phyloP scores from a whole-genome alignment of 2,329 filamentous ascomycete genomes.

The Cadophora sp. region DNA sequence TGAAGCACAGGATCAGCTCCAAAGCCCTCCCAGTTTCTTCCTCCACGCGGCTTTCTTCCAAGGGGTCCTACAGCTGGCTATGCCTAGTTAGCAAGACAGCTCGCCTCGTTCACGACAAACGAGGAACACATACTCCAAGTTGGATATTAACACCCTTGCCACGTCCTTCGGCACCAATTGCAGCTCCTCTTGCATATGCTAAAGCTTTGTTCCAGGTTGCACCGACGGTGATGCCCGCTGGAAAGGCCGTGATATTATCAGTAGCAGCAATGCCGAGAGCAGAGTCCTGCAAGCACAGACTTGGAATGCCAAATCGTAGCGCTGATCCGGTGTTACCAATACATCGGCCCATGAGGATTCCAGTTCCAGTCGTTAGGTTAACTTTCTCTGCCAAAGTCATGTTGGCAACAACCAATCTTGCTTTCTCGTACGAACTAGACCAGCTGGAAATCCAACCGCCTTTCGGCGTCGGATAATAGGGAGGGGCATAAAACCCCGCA shows the following conservation, averaged over 20 bases:
- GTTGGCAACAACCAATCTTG: constrained; percentile 69
- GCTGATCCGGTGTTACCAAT: constrained; percentile 80
- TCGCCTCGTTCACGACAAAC: not conserved
- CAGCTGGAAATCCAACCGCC: constrained; percentile 67
- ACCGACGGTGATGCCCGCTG: constrained; percentile 77
- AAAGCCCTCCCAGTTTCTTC: constrained; percentile 79
- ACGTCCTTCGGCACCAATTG: constrained; percentile 73
- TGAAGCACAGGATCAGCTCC: constrained; percentile 72
- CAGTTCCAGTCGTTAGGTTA: constrained; percentile 76
- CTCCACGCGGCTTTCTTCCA: constrained; percentile 74
- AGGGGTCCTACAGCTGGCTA: constrained; percentile 66
- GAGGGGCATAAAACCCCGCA: constrained; percentile 39
- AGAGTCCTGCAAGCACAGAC: constrained; percentile 75
- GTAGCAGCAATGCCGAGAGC: constrained; percentile 75
- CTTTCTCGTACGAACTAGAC: constrained; percentile 74
- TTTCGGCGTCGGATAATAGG: constrained; percentile 44
- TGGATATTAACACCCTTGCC: constrained; percentile 77
- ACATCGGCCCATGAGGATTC: constrained; percentile 74
- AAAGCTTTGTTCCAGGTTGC: constrained; percentile 78
- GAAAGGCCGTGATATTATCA: constrained; percentile 79
- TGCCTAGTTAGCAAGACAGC: not conserved
- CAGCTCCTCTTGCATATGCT: constrained; percentile 71
- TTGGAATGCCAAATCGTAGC: constrained; percentile 72
- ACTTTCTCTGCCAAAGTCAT: constrained; percentile 86
- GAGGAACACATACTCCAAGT: constrained; percentile 54